Evolutionary conservation across 805 yeast genomes (phyloP).

Genomic region (Lachancea fermentati): DNA sequence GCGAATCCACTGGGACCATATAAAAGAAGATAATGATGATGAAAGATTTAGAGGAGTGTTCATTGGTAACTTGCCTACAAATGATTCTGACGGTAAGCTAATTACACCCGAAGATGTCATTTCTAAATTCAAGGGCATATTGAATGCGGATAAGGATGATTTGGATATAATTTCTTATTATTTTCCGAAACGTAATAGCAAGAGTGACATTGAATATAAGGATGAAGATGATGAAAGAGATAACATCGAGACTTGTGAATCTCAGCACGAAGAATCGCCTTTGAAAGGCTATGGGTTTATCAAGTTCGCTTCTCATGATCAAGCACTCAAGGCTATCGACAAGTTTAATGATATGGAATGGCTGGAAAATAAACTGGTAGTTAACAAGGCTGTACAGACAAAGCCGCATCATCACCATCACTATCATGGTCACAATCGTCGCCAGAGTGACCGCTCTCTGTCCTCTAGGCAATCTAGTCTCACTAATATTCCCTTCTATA

Average conservation of each 20-base stretch:
- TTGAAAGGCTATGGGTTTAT: slow-evolving; percentile 49
- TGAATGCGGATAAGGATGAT: slow-evolving; percentile 36
- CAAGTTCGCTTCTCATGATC: slow-evolving; percentile 43
- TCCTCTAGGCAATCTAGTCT: slow-evolving; percentile 10
- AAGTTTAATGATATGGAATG: slow-evolving; percentile 41
- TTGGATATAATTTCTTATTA: slow-evolving; percentile 24
- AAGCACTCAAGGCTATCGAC: slow-evolving; percentile 44
- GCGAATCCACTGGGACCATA: slow-evolving; percentile 29
- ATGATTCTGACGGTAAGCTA: slow-evolving; percentile 33
- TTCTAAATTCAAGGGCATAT: slow-evolving; percentile 39
- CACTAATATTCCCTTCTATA: slow-evolving; percentile 6
- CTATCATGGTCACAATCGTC: slow-evolving; percentile 7
- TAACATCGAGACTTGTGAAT: slow-evolving; percentile 9
- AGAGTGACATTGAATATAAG: slow-evolving; percentile 12
- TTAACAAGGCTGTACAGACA: slow-evolving; percentile 37
- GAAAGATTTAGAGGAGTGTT: slow-evolving; percentile 50
- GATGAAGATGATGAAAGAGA: slow-evolving; percentile 8
- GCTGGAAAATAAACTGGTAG: slow-evolving; percentile 25
- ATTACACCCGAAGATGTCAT: slow-evolving; percentile 29
- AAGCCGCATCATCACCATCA: slow-evolving; percentile 10
- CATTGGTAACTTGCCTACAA: slow-evolving; percentile 44
- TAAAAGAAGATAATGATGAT: slow-evolving; percentile 39
- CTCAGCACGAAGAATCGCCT: slow-evolving; percentile 15
- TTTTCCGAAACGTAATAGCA: slow-evolving; percentile 25
- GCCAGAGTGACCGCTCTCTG: slow-evolving; percentile 10